Percentiles rank a stretch among this genome's conserved stretches.
These are phyloP conservation scores for Exidia glandulosa DNA, from an alignment of 768 basidiomycete species.

Conservation along the genomic window DNA sequence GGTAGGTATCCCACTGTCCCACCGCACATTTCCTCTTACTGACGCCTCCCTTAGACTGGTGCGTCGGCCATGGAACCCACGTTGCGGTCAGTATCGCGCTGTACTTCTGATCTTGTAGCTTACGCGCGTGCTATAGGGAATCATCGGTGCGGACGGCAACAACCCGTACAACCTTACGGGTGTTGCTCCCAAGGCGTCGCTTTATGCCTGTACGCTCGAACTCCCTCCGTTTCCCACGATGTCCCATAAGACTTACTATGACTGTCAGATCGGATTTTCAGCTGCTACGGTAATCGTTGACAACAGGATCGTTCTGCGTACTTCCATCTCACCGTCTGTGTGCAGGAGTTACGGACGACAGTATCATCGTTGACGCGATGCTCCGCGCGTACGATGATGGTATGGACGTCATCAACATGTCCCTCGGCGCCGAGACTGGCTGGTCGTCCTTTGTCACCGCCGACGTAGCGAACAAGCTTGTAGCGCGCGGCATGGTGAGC, in stretches of 20 bases:
- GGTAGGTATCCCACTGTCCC: background rate
- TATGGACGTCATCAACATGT: slow-evolving; percentile 53
- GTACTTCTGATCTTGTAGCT: no score
- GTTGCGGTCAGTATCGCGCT: slow-evolving; percentile 31
- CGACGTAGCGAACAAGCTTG: slow-evolving; percentile 50
- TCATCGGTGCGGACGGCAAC: slow-evolving; percentile 44
- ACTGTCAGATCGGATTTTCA: slow-evolving; percentile 38
- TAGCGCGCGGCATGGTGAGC: slow-evolving; percentile 32
- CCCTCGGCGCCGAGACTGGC: slow-evolving; percentile 50
- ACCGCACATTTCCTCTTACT: slow-evolving; percentile 35
- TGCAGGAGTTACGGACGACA: slow-evolving; percentile 15
- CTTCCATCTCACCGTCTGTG: slow-evolving; percentile 1
- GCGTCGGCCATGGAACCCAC: slow-evolving; percentile 40
- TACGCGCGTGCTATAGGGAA: slow-evolving; percentile 11
- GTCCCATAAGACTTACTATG: background rate
- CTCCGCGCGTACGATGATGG: slow-evolving; percentile 41
- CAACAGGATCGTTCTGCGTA: background rate
- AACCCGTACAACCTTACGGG: slow-evolving; percentile 60
- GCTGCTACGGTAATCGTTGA: slow-evolving; percentile 53
- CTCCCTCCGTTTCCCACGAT: background rate
- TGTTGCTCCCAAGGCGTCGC: slow-evolving; percentile 49
- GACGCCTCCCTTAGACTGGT: slow-evolving; percentile 41
- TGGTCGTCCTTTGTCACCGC: slow-evolving; percentile 48
- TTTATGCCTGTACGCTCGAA: slow-evolving; percentile 32
- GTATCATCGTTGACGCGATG: slow-evolving; percentile 39